A percentile compares a stretch with the other conserved stretches of the same genome.
Evolutionary conservation across 805 yeast species (phyloP).

Genomic region (Schwanniomyces occidentalis): DNA sequence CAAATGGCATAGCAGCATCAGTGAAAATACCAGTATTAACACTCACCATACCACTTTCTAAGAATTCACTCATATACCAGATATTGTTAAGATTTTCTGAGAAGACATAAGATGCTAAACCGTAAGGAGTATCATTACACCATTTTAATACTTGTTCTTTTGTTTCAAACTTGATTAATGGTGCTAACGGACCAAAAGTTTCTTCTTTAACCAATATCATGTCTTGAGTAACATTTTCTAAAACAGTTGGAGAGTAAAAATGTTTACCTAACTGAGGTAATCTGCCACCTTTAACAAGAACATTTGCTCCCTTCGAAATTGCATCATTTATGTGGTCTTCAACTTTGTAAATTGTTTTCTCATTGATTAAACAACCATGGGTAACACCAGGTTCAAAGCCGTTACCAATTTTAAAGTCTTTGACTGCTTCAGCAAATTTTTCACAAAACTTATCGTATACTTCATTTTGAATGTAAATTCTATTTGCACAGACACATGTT

Average conservation of each 20-base stretch:
- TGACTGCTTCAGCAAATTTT: conserved; percentile 48
- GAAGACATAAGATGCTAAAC: conserved; percentile 62
- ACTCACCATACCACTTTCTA: conserved; percentile 67
- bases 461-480: conserved; percentile 63
- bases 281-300: conserved; percentile 53
- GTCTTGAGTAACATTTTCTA: conserved; percentile 50
- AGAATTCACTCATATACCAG: conserved; percentile 52
- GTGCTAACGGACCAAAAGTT: conserved; percentile 67
- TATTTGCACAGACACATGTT: conserved; percentile 79
- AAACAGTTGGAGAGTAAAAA: conserved; percentile 56
- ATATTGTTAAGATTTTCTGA: conserved; percentile 51
- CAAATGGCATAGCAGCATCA: conserved; percentile 66
- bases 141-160: conserved; percentile 51
- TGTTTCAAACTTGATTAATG: conserved; percentile 54
- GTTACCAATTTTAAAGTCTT: conserved; percentile 52
- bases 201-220: conserved; percentile 56
- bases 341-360: conserved; percentile 51
- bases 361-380: conserved; percentile 59
- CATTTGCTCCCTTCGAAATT: conserved; percentile 52
- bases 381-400: conserved; percentile 53
- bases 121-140: conserved; percentile 57
- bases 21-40: conserved; percentile 61
- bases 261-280: conserved; percentile 49
- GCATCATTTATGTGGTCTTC: conserved; percentile 58
- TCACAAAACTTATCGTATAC: conserved; percentile 63